These are phyloP conservation scores for Thelephora ganbajun DNA, from an alignment of 768 basidiomycete genomes.

Conservation along the genomic window DNA sequence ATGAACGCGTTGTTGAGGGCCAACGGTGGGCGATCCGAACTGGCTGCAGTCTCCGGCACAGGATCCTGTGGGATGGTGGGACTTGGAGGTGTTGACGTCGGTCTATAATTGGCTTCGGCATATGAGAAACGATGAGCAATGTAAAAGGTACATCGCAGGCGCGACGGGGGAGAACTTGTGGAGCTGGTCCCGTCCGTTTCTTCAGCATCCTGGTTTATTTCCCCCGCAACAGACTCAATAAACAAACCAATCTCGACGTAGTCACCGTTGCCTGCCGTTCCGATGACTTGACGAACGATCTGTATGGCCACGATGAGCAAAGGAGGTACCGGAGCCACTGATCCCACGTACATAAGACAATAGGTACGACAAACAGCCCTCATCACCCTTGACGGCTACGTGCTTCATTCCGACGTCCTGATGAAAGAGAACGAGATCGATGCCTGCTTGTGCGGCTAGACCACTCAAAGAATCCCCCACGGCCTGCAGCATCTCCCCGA, in stretches of 20 bases:
- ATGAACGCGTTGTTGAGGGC: slow-evolving; percentile 40
- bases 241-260: slow-evolving; percentile 77
- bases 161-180: slow-evolving; percentile 11
- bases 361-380: slow-evolving; percentile 69
- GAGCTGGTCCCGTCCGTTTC: slow-evolving; percentile 1
- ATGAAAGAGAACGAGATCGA: slow-evolving; percentile 85
- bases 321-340: neutral
- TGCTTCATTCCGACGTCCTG: slow-evolving; percentile 83
- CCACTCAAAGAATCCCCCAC: slow-evolving; percentile 84
- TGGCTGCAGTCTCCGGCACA: neutral
- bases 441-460: slow-evolving; percentile 66
- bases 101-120: slow-evolving; percentile 6
- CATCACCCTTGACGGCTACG: slow-evolving; percentile 73
- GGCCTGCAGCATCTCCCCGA: slow-evolving; percentile 81
- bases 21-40: slow-evolving; percentile 18
- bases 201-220: slow-evolving; percentile 1
- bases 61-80: neutral
- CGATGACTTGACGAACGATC: slow-evolving; percentile 77
- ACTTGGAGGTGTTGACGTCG: neutral
- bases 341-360: slow-evolving; percentile 63
- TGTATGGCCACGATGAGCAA: slow-evolving; percentile 20
- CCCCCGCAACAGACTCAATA: slow-evolving; percentile 22
- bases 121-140: slow-evolving; percentile 34
- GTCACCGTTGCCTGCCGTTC: slow-evolving; percentile 56
- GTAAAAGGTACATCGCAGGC: slow-evolving; percentile 43